Evolutionary conservation across 768 basidiomycete species (phyloP).

Genomic region (Termitomyces sp.): DNA sequence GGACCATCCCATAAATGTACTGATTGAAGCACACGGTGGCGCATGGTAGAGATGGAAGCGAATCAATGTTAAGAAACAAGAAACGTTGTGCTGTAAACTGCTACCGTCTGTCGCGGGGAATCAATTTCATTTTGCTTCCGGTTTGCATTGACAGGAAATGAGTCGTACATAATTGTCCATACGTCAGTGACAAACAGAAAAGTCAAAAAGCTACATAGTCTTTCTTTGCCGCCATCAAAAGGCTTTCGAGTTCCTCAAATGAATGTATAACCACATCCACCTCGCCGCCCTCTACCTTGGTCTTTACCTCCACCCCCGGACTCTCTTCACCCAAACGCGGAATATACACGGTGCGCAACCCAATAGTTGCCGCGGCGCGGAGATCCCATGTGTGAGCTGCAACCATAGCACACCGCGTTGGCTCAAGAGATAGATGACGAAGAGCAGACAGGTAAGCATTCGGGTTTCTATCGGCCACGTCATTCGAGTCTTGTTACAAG

Average conservation of each 20-base stretch:
- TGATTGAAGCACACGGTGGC: conserved; percentile 2
- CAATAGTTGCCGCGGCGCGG: conserved; percentile 47
- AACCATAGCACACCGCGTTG: conserved; percentile 59
- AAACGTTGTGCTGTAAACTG: not conserved
- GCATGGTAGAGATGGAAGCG: not conserved
- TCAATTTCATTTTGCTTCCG: not conserved
- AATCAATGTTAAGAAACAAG: not conserved
- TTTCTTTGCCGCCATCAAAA: conserved; percentile 11
- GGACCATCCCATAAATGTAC: not conserved
- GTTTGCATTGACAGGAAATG: no score
- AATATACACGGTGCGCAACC: conserved; percentile 61
- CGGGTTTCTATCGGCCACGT: conserved; percentile 38
- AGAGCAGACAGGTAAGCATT: conserved; percentile 50
- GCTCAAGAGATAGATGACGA: conserved; percentile 47
- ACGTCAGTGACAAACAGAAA: not conserved
- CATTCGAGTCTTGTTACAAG: not conserved
- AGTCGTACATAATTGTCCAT: not conserved
- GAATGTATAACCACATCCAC: conserved; percentile 56
- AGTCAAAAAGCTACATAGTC: not conserved
- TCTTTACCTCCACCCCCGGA: conserved; percentile 28
- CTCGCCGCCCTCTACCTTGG: conserved; percentile 53
- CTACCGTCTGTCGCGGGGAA: not conserved
- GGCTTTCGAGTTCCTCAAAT: conserved; percentile 46
- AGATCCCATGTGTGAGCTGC: conserved; percentile 63
- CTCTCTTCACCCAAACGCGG: conserved; percentile 48